Base-by-base conservation (phyloP, 331 rosid species). In the Rhamnella rubrinervis region DNA sequence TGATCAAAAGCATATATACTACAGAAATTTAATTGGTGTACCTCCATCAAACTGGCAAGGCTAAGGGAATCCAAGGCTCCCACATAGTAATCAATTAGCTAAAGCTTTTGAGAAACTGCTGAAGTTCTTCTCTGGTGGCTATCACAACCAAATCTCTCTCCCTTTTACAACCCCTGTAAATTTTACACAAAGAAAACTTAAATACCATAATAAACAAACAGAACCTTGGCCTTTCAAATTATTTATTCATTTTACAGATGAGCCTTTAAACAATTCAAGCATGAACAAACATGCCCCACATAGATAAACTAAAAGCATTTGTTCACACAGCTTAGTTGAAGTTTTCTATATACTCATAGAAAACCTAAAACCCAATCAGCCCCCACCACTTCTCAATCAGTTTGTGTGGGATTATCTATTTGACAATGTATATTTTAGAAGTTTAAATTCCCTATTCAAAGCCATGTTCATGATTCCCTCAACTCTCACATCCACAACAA, bases 1-100 rank as follows among this genome's bases (percentile, higher is more conserved):
- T 20, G 25, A 70, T 11, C n/a, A 64, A 9, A 47, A 1, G 15
- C 19, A 6, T 31, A 15, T 20, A 13, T 26, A 15, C 20, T n/a
- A 26, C 31, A 31, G 18, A 1, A 28, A 13, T 15, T 49, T 18
- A 11, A 13, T 51, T 55, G 2, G 18, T 37, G 50, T 87, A 90
- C 97, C 96, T 93, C 88, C 58, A 65, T 78, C 51, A 83, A 77
- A 81, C 81, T 56, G 66, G 66, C 71, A 68, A 65, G 66, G 78
- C 77, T 78, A 31, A 28, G 82, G 7, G 81, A 74, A 77, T 84
- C 86, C 28, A 79, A 68, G 50, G 68, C 84, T 19, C 76, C 85
- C 76, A 84, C 65, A 60, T 78, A 28, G 77, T 57, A 65, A 76
- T 85, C 79, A 74, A 37, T 75, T 28, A 39, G 51, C 47, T 55